Evolutionary conservation across 192 early-diverging fungal species (phyloP).

Genomic region (Pecoramyces ruminantium): DNA sequence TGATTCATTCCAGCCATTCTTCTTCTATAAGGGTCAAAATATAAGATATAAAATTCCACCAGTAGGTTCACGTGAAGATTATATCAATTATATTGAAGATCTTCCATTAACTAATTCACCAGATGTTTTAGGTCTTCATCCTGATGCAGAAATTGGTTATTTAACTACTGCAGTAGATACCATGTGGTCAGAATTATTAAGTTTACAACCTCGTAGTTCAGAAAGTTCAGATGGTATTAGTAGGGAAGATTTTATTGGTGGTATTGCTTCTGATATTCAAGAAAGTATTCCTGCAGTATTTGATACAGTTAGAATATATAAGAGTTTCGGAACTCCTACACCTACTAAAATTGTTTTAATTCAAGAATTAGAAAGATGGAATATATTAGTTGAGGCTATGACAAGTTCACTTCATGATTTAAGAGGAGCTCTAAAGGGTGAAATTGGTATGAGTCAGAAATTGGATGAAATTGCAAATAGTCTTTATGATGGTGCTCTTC

Average conservation of each 20-base stretch:
- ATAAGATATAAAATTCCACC: slow-evolving; percentile 33
- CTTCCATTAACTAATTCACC: slow-evolving; percentile 40
- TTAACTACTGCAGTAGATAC: slow-evolving; percentile 40
- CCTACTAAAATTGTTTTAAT: slow-evolving; percentile 41
- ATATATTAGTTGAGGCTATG: slow-evolving; percentile 38
- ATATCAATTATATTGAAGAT: slow-evolving; percentile 33
- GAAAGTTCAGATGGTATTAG: slow-evolving; percentile 42
- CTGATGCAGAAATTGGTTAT: slow-evolving; percentile 46
- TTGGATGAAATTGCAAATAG: slow-evolving; percentile 37
- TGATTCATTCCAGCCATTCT: slow-evolving; percentile 42
- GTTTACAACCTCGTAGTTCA: slow-evolving; percentile 32
- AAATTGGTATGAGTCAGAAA: slow-evolving; percentile 44
- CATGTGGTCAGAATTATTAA: slow-evolving; percentile 43
- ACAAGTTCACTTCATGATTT: slow-evolving; percentile 25
- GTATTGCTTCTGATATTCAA: slow-evolving; percentile 40
- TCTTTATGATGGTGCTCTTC: slow-evolving; percentile 34
- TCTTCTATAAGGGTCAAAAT: slow-evolving; percentile 25
- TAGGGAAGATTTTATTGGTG: slow-evolving; percentile 39
- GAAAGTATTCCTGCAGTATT: slow-evolving; percentile 29
- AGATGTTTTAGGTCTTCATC: slow-evolving; percentile 45
- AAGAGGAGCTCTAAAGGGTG: slow-evolving; percentile 33
- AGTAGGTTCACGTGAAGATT: slow-evolving; percentile 25
- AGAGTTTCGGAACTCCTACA: slow-evolving; percentile 26
- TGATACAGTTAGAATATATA: slow-evolving; percentile 35
- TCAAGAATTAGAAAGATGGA: slow-evolving; percentile 45